These are phyloP conservation scores for Naganishia vishniacii DNA, from an alignment of 768 basidiomycete species.

Conservation along the genomic window DNA sequence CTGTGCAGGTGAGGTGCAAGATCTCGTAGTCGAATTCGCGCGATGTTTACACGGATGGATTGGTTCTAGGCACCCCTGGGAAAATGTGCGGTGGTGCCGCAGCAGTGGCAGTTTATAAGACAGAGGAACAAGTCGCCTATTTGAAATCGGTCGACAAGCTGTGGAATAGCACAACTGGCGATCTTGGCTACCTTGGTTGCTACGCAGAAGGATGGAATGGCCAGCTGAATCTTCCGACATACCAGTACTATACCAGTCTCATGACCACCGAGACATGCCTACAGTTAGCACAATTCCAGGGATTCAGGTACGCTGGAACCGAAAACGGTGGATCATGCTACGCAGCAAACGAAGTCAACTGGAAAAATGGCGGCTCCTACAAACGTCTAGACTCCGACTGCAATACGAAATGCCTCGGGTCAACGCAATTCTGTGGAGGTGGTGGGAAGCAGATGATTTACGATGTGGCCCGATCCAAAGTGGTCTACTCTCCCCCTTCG, in stretches of 20 bases:
- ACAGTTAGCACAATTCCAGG: constrained; percentile 3
- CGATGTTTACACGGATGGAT: no score
- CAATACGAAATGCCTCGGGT: constrained; percentile 26
- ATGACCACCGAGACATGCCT: constrained; percentile 19
- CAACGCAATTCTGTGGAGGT: constrained; percentile 32
- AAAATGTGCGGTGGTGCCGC: constrained; percentile 1
- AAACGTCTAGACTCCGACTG: constrained; percentile 21
- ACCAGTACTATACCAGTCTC: constrained; percentile 6
- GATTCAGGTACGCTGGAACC: constrained; percentile 22
- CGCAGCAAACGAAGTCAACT: constrained; percentile 15
- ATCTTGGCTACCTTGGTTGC: constrained; percentile 33
- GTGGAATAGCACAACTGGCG: constrained; percentile 16
- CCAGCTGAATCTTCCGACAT: background rate
- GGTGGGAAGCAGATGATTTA: constrained; percentile 4
- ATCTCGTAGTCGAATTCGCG: constrained; percentile 19
- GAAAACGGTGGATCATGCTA: constrained; percentile 13
- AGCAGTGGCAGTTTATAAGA: constrained; percentile 5
- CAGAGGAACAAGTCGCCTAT: background rate
- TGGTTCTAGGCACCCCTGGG: background rate
- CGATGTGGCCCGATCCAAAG: background rate
- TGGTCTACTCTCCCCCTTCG: background rate
- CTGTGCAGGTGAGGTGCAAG: constrained; percentile 30
- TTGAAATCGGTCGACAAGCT: background rate
- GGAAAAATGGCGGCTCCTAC: constrained; percentile 7
- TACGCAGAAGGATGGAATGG: constrained; percentile 30